Evolutionary conservation across 768 basidiomycete genomes (phyloP), one percentile per base, ranked within the genome.

Genomic region (Nidularia sp.): DNA sequence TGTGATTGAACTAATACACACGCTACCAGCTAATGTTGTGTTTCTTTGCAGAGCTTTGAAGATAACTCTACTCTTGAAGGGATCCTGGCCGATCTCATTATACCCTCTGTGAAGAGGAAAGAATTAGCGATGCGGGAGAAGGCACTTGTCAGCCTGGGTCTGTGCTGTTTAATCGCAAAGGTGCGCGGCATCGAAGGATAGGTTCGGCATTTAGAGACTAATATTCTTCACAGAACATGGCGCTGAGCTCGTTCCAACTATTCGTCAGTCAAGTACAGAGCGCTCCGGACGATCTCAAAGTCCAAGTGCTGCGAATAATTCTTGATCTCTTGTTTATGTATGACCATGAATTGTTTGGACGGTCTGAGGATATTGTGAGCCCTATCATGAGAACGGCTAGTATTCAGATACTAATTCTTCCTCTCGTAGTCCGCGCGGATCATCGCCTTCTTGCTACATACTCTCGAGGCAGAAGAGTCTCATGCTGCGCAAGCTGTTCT

Each of bases 311-410:
- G 41, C 88, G 94, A 62, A 82, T 94, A 48, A 74, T 97, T 12
- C 93, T 98, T 61, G 96, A 98, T 65, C 71, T 97, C 49, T 67
- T 98, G 58, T 85, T 97, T 77, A 84, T 96, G 50, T 91, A 98
- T 58, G 93, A 94, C 54, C 76, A 79, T 45, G 86, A 88, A 51
- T 89, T 93, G 64, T 74, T 90, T 55, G 77, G 77, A 25, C 71
- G 75, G 13, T 72, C 58, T 35, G 75, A 64, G 62, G 76, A 76
- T 34, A 70, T 74, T 22, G 77, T 78, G 39, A 54, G 76, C 61
- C 34, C 22, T 46, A 29, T 54, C 41, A 9, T 33, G 22, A 34
- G 10, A 34, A 45, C 13, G 42, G 44, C 9, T 35, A 36, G 5
- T 29, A 35, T 15, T 50, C 47, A 32, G 13, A 34, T 7, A 25